A percentile compares a stretch with the other conserved stretches of the same genome.
These are phyloP conservation scores for Fistulifera pelliculosa DNA, from an alignment of 108 stramenopile species.

Conservation along the genomic window DNA sequence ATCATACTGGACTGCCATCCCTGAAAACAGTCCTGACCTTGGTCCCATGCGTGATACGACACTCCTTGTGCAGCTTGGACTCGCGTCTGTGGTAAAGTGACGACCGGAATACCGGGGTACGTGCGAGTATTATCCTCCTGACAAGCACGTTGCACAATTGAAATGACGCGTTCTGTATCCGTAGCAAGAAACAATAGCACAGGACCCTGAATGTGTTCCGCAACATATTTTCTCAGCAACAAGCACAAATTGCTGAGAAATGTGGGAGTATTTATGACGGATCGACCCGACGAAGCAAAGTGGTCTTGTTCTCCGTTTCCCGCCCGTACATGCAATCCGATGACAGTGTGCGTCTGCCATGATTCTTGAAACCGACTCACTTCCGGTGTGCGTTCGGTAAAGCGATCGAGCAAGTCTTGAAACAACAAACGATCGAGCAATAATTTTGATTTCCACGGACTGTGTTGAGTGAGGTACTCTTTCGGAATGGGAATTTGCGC, in stretches of 20 bases:
- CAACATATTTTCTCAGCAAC: not conserved
- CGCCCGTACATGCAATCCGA: constrained; percentile 48
- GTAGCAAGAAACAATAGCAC: constrained; percentile 40
- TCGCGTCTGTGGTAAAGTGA: constrained; percentile 15
- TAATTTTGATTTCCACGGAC: constrained; percentile 15
- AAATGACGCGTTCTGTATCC: constrained; percentile 30
- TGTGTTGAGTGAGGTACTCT: not conserved
- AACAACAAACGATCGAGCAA: constrained; percentile 26
- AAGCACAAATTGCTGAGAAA: constrained; percentile 15
- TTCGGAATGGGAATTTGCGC: constrained; percentile 12
- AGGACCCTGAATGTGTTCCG: constrained; percentile 4
- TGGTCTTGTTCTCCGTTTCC: constrained; percentile 47
- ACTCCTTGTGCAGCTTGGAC: constrained; percentile 17
- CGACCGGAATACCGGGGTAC: constrained; percentile 4
- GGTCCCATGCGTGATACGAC: constrained; percentile 11
- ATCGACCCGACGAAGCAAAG: constrained; percentile 23
- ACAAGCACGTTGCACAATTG: constrained; percentile 5
- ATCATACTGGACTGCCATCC: constrained; percentile 18
- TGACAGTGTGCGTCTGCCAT: constrained; percentile 23
- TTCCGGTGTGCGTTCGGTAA: constrained; percentile 5
- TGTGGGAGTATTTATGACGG: constrained; percentile 7
- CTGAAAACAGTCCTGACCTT: constrained; percentile 7
- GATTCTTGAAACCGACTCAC: not conserved
- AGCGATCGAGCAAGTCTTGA: constrained; percentile 14
- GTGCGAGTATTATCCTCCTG: not conserved